Base-by-base conservation (phyloP, 1,284 basidiomycete genomes). In the Marasmius fiardii region DNA sequence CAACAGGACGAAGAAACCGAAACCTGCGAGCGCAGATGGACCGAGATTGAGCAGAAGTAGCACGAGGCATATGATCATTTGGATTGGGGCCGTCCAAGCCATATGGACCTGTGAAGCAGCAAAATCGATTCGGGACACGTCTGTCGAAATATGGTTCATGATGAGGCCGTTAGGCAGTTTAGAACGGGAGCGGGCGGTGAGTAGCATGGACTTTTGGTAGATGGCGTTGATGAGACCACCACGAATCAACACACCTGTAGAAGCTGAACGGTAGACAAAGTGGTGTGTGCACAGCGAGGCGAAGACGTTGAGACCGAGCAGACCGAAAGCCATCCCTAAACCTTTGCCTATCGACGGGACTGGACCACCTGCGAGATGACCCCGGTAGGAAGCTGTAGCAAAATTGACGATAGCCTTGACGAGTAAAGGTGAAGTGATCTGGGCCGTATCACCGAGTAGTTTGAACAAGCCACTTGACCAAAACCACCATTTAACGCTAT, bases 111-210 rank as follows among this genome's bases (percentile, higher is more conserved):
- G 95, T 3, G 88, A 89, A 49, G 84, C 82, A 60, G 88, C 90
- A 67, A 95, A 98, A 68, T 97, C 94, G 67, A 98, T 92, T 37
- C 95, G 82, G 16, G 87, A 90, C 28, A 93, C 86, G 69, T 98
- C 95, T 0, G 94, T 95, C 4, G 92, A 94, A 61, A 98, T 95
- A 71, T 95, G 92, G 65, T 94, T 96, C 59, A 96, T 87, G 43
- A 95, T 81, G 65, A 88, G 88, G 37, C 93, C 93, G 64, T 92
- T 95, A 0, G 91, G 85, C 28, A 95, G 78, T 3, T 86, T 86
- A 2, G 87, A 85, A n/a, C 95, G 83, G 8, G 93, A 85, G 51
- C 93, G 89, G 20, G 90, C 84, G 2, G 89, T 90, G 48, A 98
- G 78, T 37, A 77, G 81, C 33, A 97, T 79, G 1, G 92, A 86